Conservation (phyloP, 345 rosid genomes). For the Linum lewisii region DNA sequence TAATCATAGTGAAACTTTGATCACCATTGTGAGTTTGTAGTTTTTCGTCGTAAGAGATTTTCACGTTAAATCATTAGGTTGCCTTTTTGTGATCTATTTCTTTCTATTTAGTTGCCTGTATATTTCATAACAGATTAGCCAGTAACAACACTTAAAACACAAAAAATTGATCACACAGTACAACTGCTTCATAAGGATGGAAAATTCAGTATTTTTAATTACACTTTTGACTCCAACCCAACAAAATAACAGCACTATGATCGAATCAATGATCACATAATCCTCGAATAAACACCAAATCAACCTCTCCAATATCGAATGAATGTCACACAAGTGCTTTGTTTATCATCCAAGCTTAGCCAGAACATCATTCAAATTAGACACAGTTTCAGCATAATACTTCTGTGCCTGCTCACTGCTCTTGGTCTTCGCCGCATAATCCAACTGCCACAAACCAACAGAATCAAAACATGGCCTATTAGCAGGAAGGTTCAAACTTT, state of each 20-base stretch:
- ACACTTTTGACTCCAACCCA: not conserved
- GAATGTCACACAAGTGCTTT: not conserved
- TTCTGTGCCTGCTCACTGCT: constrained; percentile 77
- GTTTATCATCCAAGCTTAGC: constrained; percentile 66
- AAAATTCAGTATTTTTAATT: no score
- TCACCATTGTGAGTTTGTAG: no score
- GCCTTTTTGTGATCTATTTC: no score
- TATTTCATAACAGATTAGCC: no score
- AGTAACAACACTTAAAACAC: no score
- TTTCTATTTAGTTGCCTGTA: no score
- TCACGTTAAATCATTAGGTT: no score
- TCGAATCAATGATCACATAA: not conserved
- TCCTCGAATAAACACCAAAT: not conserved
- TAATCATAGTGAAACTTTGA: no score
- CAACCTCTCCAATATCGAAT: not conserved
- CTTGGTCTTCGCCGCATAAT: constrained; percentile 85
- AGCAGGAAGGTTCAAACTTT: not conserved
- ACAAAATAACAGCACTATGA: not conserved
- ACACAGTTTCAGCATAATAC: constrained; percentile 64
- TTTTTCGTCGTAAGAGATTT: no score
- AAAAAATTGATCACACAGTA: no score
- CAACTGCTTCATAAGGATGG: not conserved
- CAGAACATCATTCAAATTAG: constrained; percentile 70
- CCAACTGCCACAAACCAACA: constrained; percentile 39
- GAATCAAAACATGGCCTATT: not conserved